A percentile compares a stretch with the other conserved stretches of the same genome.
These are phyloP conservation scores for Scedosporium dehoogii DNA, from an alignment of 2,329 filamentous ascomycete species.

Conservation along the genomic window DNA sequence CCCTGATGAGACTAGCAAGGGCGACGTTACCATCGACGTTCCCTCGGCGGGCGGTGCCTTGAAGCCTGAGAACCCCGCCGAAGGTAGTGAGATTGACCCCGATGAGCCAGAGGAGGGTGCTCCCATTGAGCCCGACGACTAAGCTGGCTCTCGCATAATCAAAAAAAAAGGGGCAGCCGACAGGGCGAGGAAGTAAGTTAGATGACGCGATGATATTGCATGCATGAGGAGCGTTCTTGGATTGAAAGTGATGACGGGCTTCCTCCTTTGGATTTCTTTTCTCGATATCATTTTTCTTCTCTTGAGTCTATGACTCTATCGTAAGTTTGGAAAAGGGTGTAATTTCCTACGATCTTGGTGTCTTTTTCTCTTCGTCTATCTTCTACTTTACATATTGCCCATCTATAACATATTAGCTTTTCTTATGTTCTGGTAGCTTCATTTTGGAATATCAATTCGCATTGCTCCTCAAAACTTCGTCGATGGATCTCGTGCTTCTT, in stretches of 20 bases:
- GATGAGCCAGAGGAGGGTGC: slow-evolving; percentile 3
- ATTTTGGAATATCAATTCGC: not conserved
- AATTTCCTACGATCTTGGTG: not conserved
- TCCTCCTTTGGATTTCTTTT: not conserved
- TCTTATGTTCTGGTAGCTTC: not conserved
- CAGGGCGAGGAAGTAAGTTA: not conserved
- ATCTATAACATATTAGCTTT: not conserved
- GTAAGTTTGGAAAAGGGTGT: not conserved
- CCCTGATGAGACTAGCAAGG: not conserved
- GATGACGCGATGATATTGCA: not conserved
- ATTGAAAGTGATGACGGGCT: not conserved
- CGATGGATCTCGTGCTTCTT: too few species aligned
- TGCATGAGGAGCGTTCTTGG: not conserved
- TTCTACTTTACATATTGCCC: not conserved
- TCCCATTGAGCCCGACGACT: not conserved
- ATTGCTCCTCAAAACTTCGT: not conserved
- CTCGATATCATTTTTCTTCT: not conserved
- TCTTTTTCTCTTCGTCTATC: not conserved
- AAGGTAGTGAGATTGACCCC: not conserved
- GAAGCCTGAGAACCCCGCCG: not conserved
- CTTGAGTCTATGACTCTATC: not conserved
- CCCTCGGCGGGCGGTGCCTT: not conserved
- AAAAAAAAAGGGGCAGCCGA: not conserved
- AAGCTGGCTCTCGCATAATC: not conserved
- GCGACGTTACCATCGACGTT: not conserved